Evolutionary conservation across 208 protist species (phyloP), one percentile per base, ranked within the genome.

Genomic region (Jaenimonas drosophilae): DNA sequence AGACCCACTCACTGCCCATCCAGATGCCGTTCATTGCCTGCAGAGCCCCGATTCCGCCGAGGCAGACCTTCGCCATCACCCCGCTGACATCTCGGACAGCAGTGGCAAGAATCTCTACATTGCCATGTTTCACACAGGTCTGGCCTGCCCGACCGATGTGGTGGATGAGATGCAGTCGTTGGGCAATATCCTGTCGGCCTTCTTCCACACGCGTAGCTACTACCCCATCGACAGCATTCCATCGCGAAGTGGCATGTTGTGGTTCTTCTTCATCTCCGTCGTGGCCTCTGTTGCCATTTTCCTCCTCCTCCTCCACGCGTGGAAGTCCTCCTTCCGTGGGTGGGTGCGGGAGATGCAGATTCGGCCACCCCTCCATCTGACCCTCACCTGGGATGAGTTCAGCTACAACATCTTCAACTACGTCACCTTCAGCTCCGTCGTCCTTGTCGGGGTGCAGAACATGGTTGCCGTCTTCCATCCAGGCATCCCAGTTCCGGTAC

Each of bases 341-440:
- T 79, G 60, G 61, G 51, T 43, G 42, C 39, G 52, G 16, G 72
- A 87, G 27, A 19, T 87, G 26, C 49, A 20, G 26, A 24, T 44
- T 43, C 60, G 52, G 33, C 57, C 62, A 12, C 77, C 77, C 16
- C 53, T 87, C 26, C 52, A 49, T 4, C 65, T 87, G 37, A 82
- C 61, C 2, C 52, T 88, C 2, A 70, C 73, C 31, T 74, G 70
- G 66, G 52, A 65, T 16, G 78, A 88, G 63, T 64, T 88, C 44
- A 69, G 70, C 41, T 70, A 67, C 48, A 75, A 73, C 48, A 49
- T 56, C 11, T 31, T 64, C 31, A 88, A 88, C 62, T 83, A 76
- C 58, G 41, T 79, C 40, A 58, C 55, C 11, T 64, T 88, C 27
- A 65, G 59, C 49, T 3, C 59, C 12, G 41, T 79, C 28, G 49